Base-by-base conservation (phyloP, 257 asterid species). In the Capsicum rhomboideum region DNA sequence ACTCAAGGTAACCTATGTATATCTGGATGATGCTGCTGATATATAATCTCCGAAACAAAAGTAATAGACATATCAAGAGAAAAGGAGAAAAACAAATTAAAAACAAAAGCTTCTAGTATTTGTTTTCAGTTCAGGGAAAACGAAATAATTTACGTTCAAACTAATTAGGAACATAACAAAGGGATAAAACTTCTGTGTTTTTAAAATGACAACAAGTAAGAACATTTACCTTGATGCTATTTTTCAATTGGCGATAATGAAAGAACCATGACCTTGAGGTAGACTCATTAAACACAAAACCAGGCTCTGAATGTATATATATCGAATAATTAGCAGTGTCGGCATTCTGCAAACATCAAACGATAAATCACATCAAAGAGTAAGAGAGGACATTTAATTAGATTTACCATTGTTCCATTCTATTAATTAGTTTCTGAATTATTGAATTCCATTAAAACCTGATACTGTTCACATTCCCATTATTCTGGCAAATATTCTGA, bases 301-400 rank as follows among this genome's bases (percentile, higher is more conserved):
- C 97, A 80, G 98, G 99, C 86, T 92, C 93, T 10, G 98, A 89
- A 85, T 97, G 98, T 86, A 95, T 69, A 80, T 90, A 92, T 68
- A 95, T 89, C 2, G 98, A 93, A 85, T 87, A 93, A 0, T 85
- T 89, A 9, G 82, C 89, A 85, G 63, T 87, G 66, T 92, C 95
- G 56, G 86, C 94, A 87, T 90, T 87, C 99, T 93, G 97, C 90
- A 89, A 85, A 68, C 53, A 81, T 64, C 63, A 82, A 84, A 55
- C 16, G n/a, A n/a, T n/a, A n/a, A n/a, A n/a, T n/a, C n/a, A n/a
- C 6, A 59, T 9, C 67, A 10, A 69, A 68, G 77, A 17, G 50
- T 68, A 37, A 37, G 53, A 68, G 77, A 37, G 78, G 10, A 37
- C n/a, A 37, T 68, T 0, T 67, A 67, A 10, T 13, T 28, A 28